Percentiles rank a stretch among this genome's conserved stretches.
Evolutionary conservation across 495 filamentous ascomycete species (phyloP).

Genomic region (Hypomontagnella monticulosa): DNA sequence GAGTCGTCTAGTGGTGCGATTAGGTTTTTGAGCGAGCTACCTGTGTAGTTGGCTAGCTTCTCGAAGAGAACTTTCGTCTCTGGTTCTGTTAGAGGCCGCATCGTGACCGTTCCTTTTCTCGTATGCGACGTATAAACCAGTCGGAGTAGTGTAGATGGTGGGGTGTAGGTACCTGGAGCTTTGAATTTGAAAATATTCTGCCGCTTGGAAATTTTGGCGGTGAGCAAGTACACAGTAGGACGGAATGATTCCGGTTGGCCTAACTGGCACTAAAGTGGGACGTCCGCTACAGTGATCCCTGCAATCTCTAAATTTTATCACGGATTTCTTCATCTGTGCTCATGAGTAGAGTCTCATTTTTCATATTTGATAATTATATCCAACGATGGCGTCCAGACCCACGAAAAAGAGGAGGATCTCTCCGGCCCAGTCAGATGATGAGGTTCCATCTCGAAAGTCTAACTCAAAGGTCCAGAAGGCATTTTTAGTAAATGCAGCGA

Average conservation of each 20-base stretch:
- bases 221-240: constrained; percentile 13
- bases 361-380: constrained; percentile 2
- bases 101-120: constrained; percentile 46
- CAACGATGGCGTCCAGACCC: constrained; percentile 53
- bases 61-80: constrained; percentile 79
- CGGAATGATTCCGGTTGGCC: constrained; percentile 40
- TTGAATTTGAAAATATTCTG: constrained; percentile 35
- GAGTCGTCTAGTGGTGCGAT: constrained; percentile 76
- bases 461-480: constrained; percentile 52
- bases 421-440: constrained; percentile 49
- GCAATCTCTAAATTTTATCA: constrained; percentile 32
- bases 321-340: constrained; percentile 25
- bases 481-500: constrained; percentile 58
- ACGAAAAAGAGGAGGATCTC: constrained; percentile 58
- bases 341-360: constrained; percentile 9
- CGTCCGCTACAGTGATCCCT: constrained; percentile 10
- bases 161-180: constrained; percentile 16
- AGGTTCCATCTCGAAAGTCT: constrained; percentile 30
- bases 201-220: constrained; percentile 44
- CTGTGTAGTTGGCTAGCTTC: constrained; percentile 87
- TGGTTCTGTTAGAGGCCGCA: constrained; percentile 78
- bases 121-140: constrained; percentile 5
- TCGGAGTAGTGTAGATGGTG: constrained; percentile 18
- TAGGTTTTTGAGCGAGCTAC: constrained; percentile 78
- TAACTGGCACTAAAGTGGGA: neutral